Base-by-base conservation (phyloP, 2,329 filamentous ascomycete genomes). In the Lecanicillium sp. region DNA sequence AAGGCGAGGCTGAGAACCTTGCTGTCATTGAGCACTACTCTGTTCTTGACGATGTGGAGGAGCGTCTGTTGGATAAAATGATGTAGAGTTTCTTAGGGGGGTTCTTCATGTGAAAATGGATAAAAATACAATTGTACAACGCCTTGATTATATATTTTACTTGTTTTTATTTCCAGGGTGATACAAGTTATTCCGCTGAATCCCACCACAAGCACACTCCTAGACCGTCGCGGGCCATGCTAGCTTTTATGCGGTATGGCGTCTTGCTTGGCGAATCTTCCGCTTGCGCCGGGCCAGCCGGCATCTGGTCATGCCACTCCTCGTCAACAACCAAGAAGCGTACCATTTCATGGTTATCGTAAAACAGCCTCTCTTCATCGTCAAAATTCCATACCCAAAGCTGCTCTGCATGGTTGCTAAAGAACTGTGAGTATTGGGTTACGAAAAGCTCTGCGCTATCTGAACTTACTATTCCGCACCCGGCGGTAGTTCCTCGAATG, bases 1-100 rank as follows among this genome's bases (percentile, higher is more conserved):
- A 83, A 58, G 85, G 72, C 33, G 92, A 98, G 65, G 85, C 85
- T 3, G 92, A 98, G 71, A 98, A 98, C 62, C 63, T 98, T 45
- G 89, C 94, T 51, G 92, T 98, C 17, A 75, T 94, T 53, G 89
- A 95, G 59, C 90, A 96, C 62, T 85, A 87, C 58, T 95, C 85
- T 53, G 86, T 95, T 46, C 67, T 96, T 43, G 85, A 94, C 51
- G 83, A 83, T 14, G 82, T 95, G 42, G 89, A 95, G 67, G 77
- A 88, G 55, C 78, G 92, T 56, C 67, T 98, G 43, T 65, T 96
- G 53, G 71, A 71, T 62, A 59, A 62, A 54, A 59, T 56, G 46
- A 55, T 49, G 48, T 63, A 59, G 37, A 31, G 29, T 9, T 27
- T 25, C 28, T 19, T n/a, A n/a, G n/a, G 13, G 15, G 6, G 22